Evolutionary conservation across 2,329 filamentous ascomycete genomes (phyloP), one percentile per base, ranked within the genome.

Genomic region (Cladosporium sp.): DNA sequence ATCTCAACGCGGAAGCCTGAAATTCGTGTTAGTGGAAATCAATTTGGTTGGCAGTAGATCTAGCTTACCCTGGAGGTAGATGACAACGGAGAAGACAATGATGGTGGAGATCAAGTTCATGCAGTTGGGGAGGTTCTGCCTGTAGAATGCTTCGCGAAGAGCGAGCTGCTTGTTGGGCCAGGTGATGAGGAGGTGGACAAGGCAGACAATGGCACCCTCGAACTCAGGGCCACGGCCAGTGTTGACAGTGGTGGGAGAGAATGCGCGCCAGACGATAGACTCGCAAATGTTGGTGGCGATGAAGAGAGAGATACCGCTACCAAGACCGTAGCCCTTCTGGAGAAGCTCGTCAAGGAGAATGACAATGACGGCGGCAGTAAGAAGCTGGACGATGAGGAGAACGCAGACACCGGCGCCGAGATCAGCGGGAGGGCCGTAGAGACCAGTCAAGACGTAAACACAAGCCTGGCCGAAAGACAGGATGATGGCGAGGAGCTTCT

Each of bases 241-340:
- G 88, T 99, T 99, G 85, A 98, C 96, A 78, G 95, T 98, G 68
- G 93, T 98, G 66, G 96, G 96, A 63, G 94, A 98, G 87, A 99
- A 98, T 62, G 96, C 95, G 87, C 97, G 97, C 95, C 95, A 99
- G 84, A 99, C 91, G 81, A 99, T 99, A 66, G 94, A 97, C 86
- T 99, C 95, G 92, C 95, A 99, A 78, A 99, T 98, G 88, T 98
- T 98, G 85, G 95, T 99, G 73, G 95, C 95, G 79, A 99, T 99
- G 87, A 99, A 99, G 71, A 99, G 91, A 58, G 94, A 98, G 80
- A 99, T 99, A 83, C 95, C 95, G 78, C 92, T 96, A 82, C 95
- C 95, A 71, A 99, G 90, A 82, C 95, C 95, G 78, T 99, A 99
- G 73, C 95, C 95, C 88, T 99, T 99, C 85, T 99, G 96, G 75